phyloP scores from a whole-genome alignment of 2,329 filamentous ascomycete genomes.

The Xylaria sp. region DNA sequence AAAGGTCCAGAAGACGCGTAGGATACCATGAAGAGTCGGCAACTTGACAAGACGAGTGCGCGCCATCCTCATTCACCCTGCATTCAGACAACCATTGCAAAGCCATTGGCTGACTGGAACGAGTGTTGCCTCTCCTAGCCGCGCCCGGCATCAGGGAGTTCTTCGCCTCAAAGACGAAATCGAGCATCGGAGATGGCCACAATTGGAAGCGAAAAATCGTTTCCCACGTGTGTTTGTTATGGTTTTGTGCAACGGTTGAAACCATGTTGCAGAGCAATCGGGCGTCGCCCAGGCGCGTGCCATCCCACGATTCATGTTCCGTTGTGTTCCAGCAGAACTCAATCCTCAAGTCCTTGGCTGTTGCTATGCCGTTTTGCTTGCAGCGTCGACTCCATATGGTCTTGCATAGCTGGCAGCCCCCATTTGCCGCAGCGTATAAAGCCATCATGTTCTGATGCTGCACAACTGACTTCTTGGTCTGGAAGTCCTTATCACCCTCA shows the following conservation, averaged over 20 bases:
- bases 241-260: background rate
- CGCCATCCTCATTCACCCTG: background rate
- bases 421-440: slow-evolving; percentile 1
- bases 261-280: slow-evolving; percentile 1
- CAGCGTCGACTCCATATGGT: slow-evolving; percentile 2
- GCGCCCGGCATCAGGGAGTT: background rate
- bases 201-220: slow-evolving; percentile 9
- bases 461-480: background rate
- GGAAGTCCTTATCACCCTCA: background rate
- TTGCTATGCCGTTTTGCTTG: background rate
- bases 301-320: background rate
- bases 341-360: background rate
- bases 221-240: slow-evolving; percentile 5
- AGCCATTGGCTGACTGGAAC: slow-evolving; percentile 3
- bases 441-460: slow-evolving; percentile 7
- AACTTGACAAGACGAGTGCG: background rate
- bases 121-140: background rate
- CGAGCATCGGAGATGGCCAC: background rate
- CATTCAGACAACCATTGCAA: slow-evolving; percentile 7
- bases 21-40: background rate
- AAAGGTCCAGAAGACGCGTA: slow-evolving; percentile 10
- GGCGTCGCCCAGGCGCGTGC: background rate
- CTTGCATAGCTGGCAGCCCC: slow-evolving; percentile 1
- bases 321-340: slow-evolving; percentile 10
- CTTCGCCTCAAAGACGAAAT: background rate